A percentile compares a stretch with the other conserved stretches of the same genome.
These are phyloP conservation scores for Hortiboletus campestris DNA, from an alignment of 768 basidiomycete species.

Conservation along the genomic window DNA sequence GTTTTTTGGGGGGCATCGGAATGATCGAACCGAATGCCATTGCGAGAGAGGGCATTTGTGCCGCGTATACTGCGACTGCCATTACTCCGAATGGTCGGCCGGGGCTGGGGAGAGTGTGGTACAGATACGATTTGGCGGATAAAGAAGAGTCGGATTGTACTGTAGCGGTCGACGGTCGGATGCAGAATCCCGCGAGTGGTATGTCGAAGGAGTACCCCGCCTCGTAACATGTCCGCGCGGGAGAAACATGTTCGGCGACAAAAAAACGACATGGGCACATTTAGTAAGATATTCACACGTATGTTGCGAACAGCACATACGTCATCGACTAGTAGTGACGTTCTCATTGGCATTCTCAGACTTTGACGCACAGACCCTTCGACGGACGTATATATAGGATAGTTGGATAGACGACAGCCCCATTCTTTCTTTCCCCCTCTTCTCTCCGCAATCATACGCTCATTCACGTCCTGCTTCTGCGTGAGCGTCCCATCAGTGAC, in stretches of 20 bases:
- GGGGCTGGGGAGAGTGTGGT: neutral
- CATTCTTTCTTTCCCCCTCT: too few species aligned
- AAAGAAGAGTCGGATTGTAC: slow-evolving; percentile 59
- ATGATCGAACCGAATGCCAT: slow-evolving; percentile 13
- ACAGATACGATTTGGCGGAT: slow-evolving; percentile 17
- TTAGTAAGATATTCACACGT: slow-evolving; percentile 3
- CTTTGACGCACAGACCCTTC: too few species aligned
- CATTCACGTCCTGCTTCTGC: too few species aligned
- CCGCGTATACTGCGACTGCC: neutral
- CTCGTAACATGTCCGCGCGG: slow-evolving; percentile 13
- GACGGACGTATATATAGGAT: too few species aligned
- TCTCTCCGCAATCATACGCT: too few species aligned
- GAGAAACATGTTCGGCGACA: neutral
- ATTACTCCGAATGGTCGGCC: neutral
- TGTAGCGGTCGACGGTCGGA: slow-evolving; percentile 54
- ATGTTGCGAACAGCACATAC: too few species aligned
- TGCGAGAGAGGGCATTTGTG: neutral
- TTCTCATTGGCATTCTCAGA: too few species aligned
- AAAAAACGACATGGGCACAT: neutral
- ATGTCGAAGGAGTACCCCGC: slow-evolving; percentile 21
- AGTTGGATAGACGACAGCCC: too few species aligned
- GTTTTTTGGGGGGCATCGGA: slow-evolving; percentile 10
- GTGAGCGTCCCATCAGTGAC: too few species aligned
- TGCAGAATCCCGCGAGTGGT: slow-evolving; percentile 21
- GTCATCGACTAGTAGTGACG: too few species aligned